Base-by-base conservation (phyloP, 495 filamentous ascomycete species). In the Aspergillus nanangensis region DNA sequence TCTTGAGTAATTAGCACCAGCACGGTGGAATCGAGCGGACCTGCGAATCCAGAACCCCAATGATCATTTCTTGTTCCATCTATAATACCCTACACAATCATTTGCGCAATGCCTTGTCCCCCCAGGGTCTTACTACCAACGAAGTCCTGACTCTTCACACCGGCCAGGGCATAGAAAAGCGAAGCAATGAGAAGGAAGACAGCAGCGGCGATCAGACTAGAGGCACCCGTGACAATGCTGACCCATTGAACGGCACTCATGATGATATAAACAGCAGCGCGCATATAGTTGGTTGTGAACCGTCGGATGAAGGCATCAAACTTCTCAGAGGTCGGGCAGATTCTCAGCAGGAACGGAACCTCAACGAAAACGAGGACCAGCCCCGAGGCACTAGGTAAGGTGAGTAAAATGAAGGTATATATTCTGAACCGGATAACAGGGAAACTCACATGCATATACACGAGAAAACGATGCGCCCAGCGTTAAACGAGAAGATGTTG, bases 301-400 rank as follows among this genome's bases (percentile, higher is more conserved):
- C 76, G 79, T 62, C 93, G 90, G 65, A 99, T 92, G 66, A 92
- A 87, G 52, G 68, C 73, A 61, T 97, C 94, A 69, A 99, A 99
- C 41, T 74, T 77, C 34, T 82, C 62, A 29, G 93, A 97, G 1
- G 94, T 99, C 38, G 93, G 93, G 71, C 93, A 99, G 71, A 99
- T 96, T 67, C 94, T 86, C 24, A 99, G 83, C 40, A 98, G 88
- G 53, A 96, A 85, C 8, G 93, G 93, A 14, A 99, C 84, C 65
- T 99, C 93, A 65, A 96, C 79, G 77, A 99, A 99, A 74, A 99
- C 74, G 66, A 99, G 83, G 60, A 97, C 64, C 64, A 95, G 84
- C 32, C 83, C 78, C 41, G 77, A 95, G 24, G 83, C 69, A 22
- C 92, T 96, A n/a, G n/a, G n/a, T n/a, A n/a, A n/a, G n/a, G n/a